A percentile compares a stretch with the other conserved stretches of the same genome.
Evolutionary conservation across 345 rosid species (phyloP).

Genomic region (Eucalyptus fibrosa): DNA sequence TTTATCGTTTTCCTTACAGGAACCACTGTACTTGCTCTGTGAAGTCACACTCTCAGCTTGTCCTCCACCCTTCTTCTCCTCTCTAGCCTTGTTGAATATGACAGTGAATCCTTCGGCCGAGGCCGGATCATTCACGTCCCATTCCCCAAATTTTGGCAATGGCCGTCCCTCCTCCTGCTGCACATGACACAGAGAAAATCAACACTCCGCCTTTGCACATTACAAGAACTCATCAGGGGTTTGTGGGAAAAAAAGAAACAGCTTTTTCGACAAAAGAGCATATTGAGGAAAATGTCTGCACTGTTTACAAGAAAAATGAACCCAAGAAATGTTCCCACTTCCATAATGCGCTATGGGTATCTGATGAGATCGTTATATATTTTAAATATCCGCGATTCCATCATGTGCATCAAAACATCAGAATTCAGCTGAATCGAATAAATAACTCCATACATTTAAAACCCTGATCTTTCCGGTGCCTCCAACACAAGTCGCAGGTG

Average conservation of each 20-base stretch:
- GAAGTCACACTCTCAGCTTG: neutral
- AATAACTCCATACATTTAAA: neutral
- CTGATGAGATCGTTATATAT: neutral
- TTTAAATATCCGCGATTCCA: neutral
- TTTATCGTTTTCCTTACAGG: neutral
- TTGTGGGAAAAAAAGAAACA: neutral
- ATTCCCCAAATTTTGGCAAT: slow-evolving; percentile 8
- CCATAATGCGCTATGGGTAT: neutral
- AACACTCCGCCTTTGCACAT: neutral
- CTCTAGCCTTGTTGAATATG: slow-evolving; percentile 2
- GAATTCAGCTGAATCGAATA: neutral
- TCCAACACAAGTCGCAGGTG: neutral
- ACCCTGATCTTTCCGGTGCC: neutral
- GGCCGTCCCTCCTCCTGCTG: neutral
- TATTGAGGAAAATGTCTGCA: neutral
- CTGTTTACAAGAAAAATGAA: neutral
- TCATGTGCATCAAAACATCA: neutral
- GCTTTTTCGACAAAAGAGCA: neutral
- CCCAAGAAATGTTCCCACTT: neutral
- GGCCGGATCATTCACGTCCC: slow-evolving; percentile 9
- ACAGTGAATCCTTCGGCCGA: slow-evolving; percentile 1
- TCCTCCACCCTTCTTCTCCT: neutral
- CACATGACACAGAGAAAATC: neutral
- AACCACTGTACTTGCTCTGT: neutral
- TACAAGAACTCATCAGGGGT: neutral